Evolutionary conservation across 2,329 filamentous ascomycete species (phyloP).

Genomic region (Pseudocercospora eumusae): DNA sequence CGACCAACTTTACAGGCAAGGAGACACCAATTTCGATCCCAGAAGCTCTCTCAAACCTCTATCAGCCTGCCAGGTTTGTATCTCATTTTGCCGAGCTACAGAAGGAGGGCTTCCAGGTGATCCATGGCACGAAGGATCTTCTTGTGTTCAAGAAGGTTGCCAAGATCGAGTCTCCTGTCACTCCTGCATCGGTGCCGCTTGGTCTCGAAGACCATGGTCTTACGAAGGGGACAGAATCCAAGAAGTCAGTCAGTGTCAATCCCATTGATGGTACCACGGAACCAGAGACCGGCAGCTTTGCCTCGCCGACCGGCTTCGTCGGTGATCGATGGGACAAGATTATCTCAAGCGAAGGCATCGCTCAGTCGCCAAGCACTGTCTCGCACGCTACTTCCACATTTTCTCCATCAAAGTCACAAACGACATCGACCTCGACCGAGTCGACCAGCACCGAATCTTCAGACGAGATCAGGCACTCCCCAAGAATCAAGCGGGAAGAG

Average conservation of each 20-base stretch:
- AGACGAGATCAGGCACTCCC: conserved; percentile 46
- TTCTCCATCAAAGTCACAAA: neutral
- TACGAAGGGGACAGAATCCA: conserved; percentile 19
- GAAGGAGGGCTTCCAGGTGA: conserved; percentile 65
- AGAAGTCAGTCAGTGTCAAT: conserved; percentile 48
- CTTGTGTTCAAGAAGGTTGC: conserved; percentile 67
- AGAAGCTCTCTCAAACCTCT: conserved; percentile 61
- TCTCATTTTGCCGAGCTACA: conserved; percentile 62
- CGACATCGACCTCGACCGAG: neutral
- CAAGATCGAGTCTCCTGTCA: conserved; percentile 27
- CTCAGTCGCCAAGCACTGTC: conserved; percentile 21
- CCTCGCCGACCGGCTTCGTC: conserved; percentile 66
- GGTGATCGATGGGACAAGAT: conserved; percentile 49
- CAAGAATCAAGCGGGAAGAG: conserved; percentile 51
- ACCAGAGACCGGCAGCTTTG: conserved; percentile 58
- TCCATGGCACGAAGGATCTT: conserved; percentile 63
- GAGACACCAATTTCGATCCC: conserved; percentile 58
- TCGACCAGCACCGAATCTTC: conserved; percentile 19
- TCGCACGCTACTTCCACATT: conserved; percentile 10
- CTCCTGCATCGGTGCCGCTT: conserved; percentile 9
- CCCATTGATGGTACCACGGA: conserved; percentile 54
- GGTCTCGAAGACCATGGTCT: conserved; percentile 31
- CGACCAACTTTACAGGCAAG: conserved; percentile 52
- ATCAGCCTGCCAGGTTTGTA: conserved; percentile 65
- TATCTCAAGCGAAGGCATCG: conserved; percentile 41